A percentile compares a stretch with the other conserved stretches of the same genome.
Conservation (phyloP, 2,329 filamentous ascomycete species). For the Cladosporium sp. region DNA sequence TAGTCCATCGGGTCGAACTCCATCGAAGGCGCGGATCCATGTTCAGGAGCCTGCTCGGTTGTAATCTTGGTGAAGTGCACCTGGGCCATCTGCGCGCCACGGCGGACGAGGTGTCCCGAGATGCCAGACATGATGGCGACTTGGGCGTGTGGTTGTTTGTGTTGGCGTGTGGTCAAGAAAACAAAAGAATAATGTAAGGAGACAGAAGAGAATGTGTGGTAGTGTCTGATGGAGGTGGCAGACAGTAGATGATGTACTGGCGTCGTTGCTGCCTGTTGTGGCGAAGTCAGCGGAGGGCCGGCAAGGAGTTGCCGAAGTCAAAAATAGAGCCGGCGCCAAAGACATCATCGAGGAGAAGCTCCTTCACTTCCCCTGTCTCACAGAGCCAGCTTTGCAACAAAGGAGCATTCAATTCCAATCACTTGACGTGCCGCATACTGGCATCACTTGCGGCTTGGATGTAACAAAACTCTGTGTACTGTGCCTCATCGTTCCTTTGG, state of each 20-base stretch:
- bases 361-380: background rate
- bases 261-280: conserved; percentile 14
- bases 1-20: conserved; percentile 33
- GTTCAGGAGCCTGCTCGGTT: conserved; percentile 26
- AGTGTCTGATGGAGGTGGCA: background rate
- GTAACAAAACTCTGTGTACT: background rate
- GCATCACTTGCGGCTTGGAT: background rate
- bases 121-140: conserved; percentile 46
- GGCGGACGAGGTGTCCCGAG: conserved; percentile 40
- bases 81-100: conserved; percentile 36
- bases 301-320: background rate
- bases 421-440: background rate
- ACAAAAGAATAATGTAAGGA: background rate
- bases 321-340: conserved; percentile 4
- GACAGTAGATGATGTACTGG: background rate
- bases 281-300: conserved; percentile 8
- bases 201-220: background rate
- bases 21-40: conserved; percentile 24
- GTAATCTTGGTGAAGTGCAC: conserved; percentile 28
- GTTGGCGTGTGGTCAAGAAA: background rate
- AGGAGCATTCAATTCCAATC: background rate
- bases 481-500: background rate
- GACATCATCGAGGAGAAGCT: conserved; percentile 1
- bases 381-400: background rate
- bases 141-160: background rate